These are phyloP conservation scores for Paulownia fortunei DNA, from an alignment of 257 asterid genomes.

Conservation along the genomic window DNA sequence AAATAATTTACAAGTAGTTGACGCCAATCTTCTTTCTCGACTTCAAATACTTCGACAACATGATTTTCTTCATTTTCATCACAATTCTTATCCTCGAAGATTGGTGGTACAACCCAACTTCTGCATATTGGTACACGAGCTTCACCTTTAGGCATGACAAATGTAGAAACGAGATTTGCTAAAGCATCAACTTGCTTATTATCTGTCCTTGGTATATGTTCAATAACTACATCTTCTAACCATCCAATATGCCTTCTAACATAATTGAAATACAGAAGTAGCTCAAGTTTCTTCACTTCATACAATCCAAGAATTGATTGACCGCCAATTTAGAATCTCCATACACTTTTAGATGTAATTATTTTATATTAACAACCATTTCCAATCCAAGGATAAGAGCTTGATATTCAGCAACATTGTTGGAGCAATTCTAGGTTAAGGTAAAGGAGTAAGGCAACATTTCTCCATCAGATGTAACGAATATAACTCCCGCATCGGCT, in stretches of 20 bases:
- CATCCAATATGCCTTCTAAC: neutral
- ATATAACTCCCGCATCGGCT: too few relatives aligned
- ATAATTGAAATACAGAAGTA: neutral
- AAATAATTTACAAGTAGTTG: neutral
- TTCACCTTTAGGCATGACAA: neutral
- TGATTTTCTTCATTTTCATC: neutral
- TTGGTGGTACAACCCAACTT: neutral
- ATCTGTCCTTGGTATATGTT: neutral
- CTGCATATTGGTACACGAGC: neutral
- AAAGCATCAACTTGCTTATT: neutral
- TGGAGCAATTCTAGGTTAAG: too few relatives aligned
- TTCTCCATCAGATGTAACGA: too few relatives aligned
- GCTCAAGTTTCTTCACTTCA: neutral
- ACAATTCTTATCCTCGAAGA: neutral
- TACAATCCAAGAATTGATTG: neutral
- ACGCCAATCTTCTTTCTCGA: neutral
- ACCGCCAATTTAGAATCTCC: too few relatives aligned
- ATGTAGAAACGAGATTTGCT: neutral
- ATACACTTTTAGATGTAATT: too few relatives aligned
- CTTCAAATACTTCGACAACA: neutral
- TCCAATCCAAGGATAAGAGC: too few relatives aligned
- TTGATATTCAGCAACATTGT: too few relatives aligned
- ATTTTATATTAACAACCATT: too few relatives aligned
- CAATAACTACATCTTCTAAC: neutral
- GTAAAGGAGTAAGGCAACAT: too few relatives aligned